These are phyloP conservation scores for Phylloporus sp. DNA, from an alignment of 768 basidiomycete species.

Conservation along the genomic window DNA sequence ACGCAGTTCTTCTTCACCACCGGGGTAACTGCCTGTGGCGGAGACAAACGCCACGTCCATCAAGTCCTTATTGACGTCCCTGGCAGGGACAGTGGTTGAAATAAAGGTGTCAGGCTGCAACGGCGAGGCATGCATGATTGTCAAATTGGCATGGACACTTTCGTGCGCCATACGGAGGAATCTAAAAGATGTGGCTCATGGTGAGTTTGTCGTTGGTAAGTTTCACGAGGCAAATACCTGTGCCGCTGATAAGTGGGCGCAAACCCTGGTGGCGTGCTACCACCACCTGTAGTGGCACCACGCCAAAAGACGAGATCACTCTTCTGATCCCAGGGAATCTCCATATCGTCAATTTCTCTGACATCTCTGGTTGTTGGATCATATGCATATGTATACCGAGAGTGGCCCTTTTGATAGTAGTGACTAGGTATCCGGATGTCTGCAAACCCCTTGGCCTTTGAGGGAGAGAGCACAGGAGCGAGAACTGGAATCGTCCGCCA, in stretches of 20 bases:
- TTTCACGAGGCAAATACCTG: conserved; percentile 40
- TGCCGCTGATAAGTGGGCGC: conserved; percentile 82
- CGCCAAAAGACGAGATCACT: conserved; percentile 88
- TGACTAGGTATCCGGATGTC: conserved; percentile 95
- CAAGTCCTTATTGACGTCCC: conserved; percentile 64
- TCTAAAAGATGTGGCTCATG: conserved; percentile 18
- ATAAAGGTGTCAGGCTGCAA: conserved; percentile 51
- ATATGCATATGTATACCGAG: conserved; percentile 87
- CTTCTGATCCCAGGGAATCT: conserved; percentile 86
- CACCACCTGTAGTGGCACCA: conserved; percentile 94
- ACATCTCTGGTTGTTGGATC: conserved; percentile 62
- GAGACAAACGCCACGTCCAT: conserved; percentile 89
- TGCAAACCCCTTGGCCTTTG: conserved; percentile 76
- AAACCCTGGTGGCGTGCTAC: conserved; percentile 81
- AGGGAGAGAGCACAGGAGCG: conserved; percentile 94
- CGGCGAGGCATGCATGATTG: conserved; percentile 68
- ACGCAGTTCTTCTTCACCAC: conserved; percentile 62
- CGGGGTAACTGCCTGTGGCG: conserved; percentile 70
- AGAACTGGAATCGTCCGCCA: conserved; percentile 84
- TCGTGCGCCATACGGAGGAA: conserved; percentile 79
- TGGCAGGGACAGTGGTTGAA: conserved; percentile 55
- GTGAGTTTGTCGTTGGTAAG: background rate
- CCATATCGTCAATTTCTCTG: conserved; percentile 79
- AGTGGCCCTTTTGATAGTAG: conserved; percentile 86
- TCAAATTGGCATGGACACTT: conserved; percentile 41